These are phyloP conservation scores for Termitomyces eurrhizus DNA, from an alignment of 768 basidiomycete genomes.

Conservation along the genomic window DNA sequence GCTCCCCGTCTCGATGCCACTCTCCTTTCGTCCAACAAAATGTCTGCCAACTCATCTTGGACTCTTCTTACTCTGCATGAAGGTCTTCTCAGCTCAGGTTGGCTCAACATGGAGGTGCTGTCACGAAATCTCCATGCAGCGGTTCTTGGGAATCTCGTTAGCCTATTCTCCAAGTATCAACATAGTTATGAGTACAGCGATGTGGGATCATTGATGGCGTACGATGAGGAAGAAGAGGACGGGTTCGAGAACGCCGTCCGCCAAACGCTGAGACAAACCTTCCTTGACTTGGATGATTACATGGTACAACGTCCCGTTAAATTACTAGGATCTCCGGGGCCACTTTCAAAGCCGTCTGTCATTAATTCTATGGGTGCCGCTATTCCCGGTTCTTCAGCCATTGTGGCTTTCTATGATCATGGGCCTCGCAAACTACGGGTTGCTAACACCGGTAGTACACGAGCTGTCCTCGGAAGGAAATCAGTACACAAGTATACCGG, in stretches of 20 bases:
- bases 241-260: neutral
- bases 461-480: slow-evolving; percentile 5
- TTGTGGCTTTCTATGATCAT: slow-evolving; percentile 5
- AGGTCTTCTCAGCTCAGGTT: slow-evolving; percentile 24
- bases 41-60: slow-evolving; percentile 19
- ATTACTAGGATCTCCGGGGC: neutral
- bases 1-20: slow-evolving; percentile 6
- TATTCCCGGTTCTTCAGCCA: slow-evolving; percentile 4
- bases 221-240: neutral
- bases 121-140: slow-evolving; percentile 25
- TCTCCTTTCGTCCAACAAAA: slow-evolving; percentile 5
- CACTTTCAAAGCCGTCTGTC: neutral
- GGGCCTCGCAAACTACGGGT: slow-evolving; percentile 5
- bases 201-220: slow-evolving; percentile 5
- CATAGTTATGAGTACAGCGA: slow-evolving; percentile 14
- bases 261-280: slow-evolving; percentile 1
- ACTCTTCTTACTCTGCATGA: slow-evolving; percentile 32
- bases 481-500: neutral
- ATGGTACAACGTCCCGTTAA: neutral
- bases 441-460: slow-evolving; percentile 2
- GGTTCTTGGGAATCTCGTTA: neutral
- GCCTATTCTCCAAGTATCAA: slow-evolving; percentile 11
- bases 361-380: neutral
- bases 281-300: slow-evolving; percentile 1
- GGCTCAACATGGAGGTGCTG: slow-evolving; percentile 23